Evolutionary conservation across 495 filamentous ascomycete species (phyloP), one percentile per base, ranked within the genome.

Genomic region (Hyphodiscus hymeniophilus): DNA sequence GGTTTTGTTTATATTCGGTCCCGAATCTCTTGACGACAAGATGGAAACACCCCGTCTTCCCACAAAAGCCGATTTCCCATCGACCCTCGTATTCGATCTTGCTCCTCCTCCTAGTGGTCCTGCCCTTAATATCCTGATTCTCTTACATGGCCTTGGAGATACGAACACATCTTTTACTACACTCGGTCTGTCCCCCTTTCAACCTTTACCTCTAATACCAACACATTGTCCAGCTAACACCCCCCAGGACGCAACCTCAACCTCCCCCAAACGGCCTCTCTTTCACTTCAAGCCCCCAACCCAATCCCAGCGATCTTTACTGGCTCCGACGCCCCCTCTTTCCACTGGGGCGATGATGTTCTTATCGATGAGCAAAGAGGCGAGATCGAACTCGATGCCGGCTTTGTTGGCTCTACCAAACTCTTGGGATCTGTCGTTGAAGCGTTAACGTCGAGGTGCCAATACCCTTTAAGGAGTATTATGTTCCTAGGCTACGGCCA

Each of bases 341-440:
- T 80, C 60, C 89, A 96, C 66, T 97, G 90, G 91, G 89, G 89
- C 42, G 87, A 97, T 62, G 91, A 98, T 59, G 64, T 98, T 26
- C 58, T 73, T 2, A 78, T 95, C 40, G 78, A 85, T 42, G 53
- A 66, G 4, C 54, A 65, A 1, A 75, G 71, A 2, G 85, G 83
- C 1, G 75, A 72, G 0, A 66, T 95, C 26, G 87, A 95, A 38
- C 68, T 81, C 20, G 91, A 95, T 57, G 78, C 85, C 0, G 89
- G 90, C 0, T 91, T 95, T 54, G 61, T 66, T 16, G 72, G 69
- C 11, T 67, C 80, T 0, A 66, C 65, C 20, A 43, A 54, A 6
- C 31, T 51, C 10, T 36, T 82, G 46, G 75, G 20, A 62, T 73
- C 0, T 67, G 70, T n/a, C 50, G 63, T 95, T 0, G 70, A 75